Evolutionary conservation across 1,284 basidiomycete species (phyloP), one percentile per base, ranked within the genome.

Genomic region (Boletus austroedulis): DNA sequence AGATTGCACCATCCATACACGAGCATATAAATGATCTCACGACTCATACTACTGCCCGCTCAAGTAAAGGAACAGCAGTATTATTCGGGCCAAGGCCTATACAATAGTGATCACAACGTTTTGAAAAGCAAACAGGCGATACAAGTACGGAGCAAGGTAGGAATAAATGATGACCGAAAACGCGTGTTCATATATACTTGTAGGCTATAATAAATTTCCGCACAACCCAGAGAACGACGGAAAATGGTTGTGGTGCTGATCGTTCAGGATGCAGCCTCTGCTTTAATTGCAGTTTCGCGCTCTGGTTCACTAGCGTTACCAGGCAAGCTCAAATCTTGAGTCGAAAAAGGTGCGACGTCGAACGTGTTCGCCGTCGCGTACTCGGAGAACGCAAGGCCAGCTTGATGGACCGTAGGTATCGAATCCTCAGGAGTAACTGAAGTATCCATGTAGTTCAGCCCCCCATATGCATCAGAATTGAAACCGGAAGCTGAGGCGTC

Each of bases 401-500:
- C 75, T 65, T 81, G 78, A 66, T 85, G 85, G 58, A 82, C 77
- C 60, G 77, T 68, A 59, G 73, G 75, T 61, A 84, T 74, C 48
- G 80, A 74, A 60, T 85, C 87, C 63, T 89, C 86, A 55, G 85
- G 82, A 54, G 81, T 66, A 44, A 82, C 76, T 31, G 85, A 74
- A 49, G 86, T 78, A 72, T 90, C 89, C 85, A 91, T 88, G 72
- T 89, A 90, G 46, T 85, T 81, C 66, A 89, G 76, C 41, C 85
- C 77, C 53, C 80, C 81, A 70, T 88, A 90, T 26, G 82, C 81
- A 68, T 89, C 88, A 29, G 84, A 68, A 67, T 80, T 82, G 70
- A 88, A 90, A 29, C 77, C 75, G 12, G 81, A 79, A 48, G 82
- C 73, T 56, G 82, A 72, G 15, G 83, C 79, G 70, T 90, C 89